Percentiles rank a stretch among this genome's conserved stretches.
Conservation (phyloP, 306 rosid genomes). For the Morella rubra region DNA sequence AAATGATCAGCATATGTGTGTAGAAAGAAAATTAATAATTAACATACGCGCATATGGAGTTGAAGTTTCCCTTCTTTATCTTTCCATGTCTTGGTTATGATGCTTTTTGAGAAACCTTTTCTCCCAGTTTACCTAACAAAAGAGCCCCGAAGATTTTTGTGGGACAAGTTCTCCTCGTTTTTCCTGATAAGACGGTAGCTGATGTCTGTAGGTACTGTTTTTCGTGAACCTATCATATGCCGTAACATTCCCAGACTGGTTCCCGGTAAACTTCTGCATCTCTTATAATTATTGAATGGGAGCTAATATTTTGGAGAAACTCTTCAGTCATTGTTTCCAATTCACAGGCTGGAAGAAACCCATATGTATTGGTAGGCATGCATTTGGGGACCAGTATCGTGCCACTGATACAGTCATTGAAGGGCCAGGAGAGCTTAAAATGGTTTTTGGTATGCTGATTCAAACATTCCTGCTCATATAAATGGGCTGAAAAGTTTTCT, state of each 20-base stretch:
- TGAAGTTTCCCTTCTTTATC: background rate
- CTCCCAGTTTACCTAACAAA: slow-evolving; percentile 7
- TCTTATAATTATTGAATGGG: slow-evolving; percentile 18
- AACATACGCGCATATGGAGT: no score
- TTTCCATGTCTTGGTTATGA: background rate
- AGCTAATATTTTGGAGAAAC: slow-evolving; percentile 21
- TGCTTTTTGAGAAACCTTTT: background rate
- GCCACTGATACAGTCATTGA: slow-evolving; percentile 75
- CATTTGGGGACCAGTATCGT: slow-evolving; percentile 98
- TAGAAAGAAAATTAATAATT: no score
- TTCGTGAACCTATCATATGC: slow-evolving; percentile 93
- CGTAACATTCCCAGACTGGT: slow-evolving; percentile 73
- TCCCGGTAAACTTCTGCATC: slow-evolving; percentile 53
- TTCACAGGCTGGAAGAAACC: slow-evolving; percentile 95
- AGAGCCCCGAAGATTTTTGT: no score
- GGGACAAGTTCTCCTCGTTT: background rate
- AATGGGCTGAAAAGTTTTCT: slow-evolving; percentile 21
- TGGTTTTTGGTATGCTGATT: slow-evolving; percentile 78
- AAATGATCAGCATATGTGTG: background rate
- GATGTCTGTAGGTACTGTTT: slow-evolving; percentile 75
- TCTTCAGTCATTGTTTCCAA: slow-evolving; percentile 40
- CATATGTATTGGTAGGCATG: slow-evolving; percentile 97
- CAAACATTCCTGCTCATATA: slow-evolving; percentile 7
- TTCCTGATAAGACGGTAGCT: slow-evolving; percentile 4
- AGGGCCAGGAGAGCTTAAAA: slow-evolving; percentile 90